Percentiles rank a stretch among this genome's conserved stretches.
phyloP scores from a whole-genome alignment of 352 stramenopile genomes.

The Pythium scleroteichum region DNA sequence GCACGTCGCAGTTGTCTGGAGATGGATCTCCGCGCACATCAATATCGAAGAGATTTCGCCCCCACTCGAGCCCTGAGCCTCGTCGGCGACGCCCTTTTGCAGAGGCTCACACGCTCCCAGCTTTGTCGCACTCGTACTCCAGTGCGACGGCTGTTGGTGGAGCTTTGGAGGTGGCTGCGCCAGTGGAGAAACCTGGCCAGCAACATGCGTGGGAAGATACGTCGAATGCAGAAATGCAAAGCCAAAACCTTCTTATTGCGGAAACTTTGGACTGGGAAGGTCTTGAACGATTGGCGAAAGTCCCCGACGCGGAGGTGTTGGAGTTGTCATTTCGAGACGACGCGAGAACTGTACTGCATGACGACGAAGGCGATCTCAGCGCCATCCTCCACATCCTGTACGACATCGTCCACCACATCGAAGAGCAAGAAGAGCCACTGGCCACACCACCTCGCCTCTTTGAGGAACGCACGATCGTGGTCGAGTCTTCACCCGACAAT shows the following conservation, averaged over 20 bases:
- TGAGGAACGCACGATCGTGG: slow-evolving; percentile 4
- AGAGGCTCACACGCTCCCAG: slow-evolving; percentile 7
- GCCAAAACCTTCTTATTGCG: too few relatives aligned
- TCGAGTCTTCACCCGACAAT: slow-evolving; percentile 5
- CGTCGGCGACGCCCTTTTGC: slow-evolving; percentile 10
- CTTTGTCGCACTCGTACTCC: slow-evolving; percentile 16
- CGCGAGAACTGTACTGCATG: neutral
- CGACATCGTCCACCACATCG: slow-evolving; percentile 15
- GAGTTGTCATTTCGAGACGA: neutral
- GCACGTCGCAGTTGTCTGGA: neutral
- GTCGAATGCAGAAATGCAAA: neutral
- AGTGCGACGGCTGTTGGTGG: neutral
- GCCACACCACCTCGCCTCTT: neutral
- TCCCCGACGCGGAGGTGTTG: neutral
- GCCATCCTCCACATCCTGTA: slow-evolving; percentile 12
- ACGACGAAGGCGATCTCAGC: slow-evolving; percentile 3
- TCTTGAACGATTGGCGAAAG: neutral
- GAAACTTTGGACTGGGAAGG: neutral
- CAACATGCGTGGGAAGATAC: neutral
- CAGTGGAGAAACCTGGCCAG: neutral
- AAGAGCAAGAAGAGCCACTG: neutral
- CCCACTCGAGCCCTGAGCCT: slow-evolving; percentile 27
- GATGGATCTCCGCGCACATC: neutral
- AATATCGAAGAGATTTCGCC: neutral
- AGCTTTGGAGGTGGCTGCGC: slow-evolving; percentile 2